Evolutionary conservation across 192 early-diverging fungal species (phyloP).

Genomic region (Mortierella antarctica): DNA sequence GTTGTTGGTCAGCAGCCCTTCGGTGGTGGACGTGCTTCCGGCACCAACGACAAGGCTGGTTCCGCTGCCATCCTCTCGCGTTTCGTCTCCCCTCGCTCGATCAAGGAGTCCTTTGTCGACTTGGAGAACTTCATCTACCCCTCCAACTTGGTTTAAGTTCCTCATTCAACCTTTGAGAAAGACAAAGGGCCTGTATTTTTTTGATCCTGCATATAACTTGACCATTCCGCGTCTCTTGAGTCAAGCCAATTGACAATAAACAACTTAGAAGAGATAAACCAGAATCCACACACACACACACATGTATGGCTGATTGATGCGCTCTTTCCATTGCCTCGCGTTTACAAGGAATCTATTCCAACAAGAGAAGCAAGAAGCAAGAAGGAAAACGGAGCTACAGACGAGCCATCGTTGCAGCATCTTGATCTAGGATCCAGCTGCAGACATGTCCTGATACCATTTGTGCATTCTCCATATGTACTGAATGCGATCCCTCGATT

Average conservation of each 20-base stretch:
- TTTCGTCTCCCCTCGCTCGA: conserved; percentile 92
- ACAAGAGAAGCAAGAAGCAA: no score
- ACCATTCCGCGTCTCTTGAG: not conserved
- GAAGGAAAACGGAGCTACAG: no score
- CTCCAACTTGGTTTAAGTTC: conserved; percentile 75
- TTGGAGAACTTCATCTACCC: conserved; percentile 85
- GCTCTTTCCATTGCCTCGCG: no score
- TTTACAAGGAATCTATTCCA: no score
- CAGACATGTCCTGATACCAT: no score
- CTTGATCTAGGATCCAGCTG: no score
- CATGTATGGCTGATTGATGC: no score
- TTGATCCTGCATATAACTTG: not conserved
- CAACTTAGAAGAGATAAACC: not conserved
- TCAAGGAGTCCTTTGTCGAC: conserved; percentile 96
- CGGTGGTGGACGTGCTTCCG: conserved; percentile 92
- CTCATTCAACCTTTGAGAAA: no score
- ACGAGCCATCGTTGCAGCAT: no score
- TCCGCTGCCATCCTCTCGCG: conserved; percentile 80
- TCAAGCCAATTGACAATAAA: conserved; percentile 1
- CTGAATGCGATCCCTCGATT: no score
- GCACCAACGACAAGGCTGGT: conserved; percentile 99
- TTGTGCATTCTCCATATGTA: no score
- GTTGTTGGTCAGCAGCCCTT: conserved; percentile 99
- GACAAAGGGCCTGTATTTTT: not conserved
- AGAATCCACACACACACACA: not conserved